These are phyloP conservation scores for Diaporthe citrichinensis DNA, from an alignment of 2,329 filamentous ascomycete species.

Conservation along the genomic window DNA sequence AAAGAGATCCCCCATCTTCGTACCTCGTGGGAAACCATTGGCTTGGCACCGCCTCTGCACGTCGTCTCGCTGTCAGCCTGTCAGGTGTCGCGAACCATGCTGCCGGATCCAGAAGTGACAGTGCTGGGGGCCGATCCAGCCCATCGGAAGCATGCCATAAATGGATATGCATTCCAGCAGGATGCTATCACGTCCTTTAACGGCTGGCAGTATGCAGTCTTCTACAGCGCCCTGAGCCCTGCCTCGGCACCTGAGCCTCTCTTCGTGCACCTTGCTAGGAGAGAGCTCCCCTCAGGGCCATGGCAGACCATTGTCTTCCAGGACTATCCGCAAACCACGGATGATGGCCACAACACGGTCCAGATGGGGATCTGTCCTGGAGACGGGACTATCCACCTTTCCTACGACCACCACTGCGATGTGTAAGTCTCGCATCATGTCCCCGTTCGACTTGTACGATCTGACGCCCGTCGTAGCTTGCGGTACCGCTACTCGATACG, in stretches of 20 bases:
- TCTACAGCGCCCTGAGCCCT: constrained; percentile 53
- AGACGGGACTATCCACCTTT: constrained; percentile 67
- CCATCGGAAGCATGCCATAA: constrained; percentile 55
- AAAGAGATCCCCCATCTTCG: background rate
- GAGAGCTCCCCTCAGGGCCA: constrained; percentile 54
- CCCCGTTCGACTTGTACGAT: background rate
- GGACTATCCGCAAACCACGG: constrained; percentile 63
- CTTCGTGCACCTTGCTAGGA: constrained; percentile 61
- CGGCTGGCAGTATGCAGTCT: constrained; percentile 64
- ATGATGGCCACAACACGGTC: constrained; percentile 68
- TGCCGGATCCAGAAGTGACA: constrained; percentile 50
- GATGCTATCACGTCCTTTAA: constrained; percentile 61
- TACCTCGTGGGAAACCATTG: constrained; percentile 20
- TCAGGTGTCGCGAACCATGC: constrained; percentile 40
- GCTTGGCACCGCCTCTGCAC: constrained; percentile 17
- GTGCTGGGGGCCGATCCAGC: constrained; percentile 54
- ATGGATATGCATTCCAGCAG: constrained; percentile 65
- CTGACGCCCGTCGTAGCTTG: constrained; percentile 44
- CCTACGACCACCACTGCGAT: constrained; percentile 66
- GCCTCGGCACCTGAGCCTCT: constrained; percentile 50
- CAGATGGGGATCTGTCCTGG: constrained; percentile 64
- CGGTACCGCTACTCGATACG: constrained; percentile 55
- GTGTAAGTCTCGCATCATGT: constrained; percentile 43
- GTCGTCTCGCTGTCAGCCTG: background rate
- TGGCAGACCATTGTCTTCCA: constrained; percentile 64